These are phyloP conservation scores for Phytophthora cactorum DNA, from an alignment of 352 stramenopile genomes.

Conservation along the genomic window DNA sequence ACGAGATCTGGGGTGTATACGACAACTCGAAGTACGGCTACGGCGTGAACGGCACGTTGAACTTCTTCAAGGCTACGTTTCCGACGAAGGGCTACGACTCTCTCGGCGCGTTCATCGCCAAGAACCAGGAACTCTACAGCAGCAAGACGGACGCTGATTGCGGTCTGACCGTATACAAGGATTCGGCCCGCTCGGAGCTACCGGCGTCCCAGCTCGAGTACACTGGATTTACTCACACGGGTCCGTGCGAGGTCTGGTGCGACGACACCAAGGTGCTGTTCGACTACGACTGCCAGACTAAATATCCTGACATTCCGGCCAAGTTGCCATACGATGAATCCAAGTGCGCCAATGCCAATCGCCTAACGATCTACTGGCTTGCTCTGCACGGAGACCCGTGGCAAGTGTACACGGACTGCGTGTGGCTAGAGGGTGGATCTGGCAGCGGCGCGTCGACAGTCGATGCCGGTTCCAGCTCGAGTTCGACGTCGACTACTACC, in stretches of 20 bases:
- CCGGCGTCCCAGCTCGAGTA: conserved; percentile 47
- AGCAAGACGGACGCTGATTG: conserved; percentile 42
- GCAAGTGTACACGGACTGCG: conserved; percentile 67
- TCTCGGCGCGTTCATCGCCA: conserved; percentile 50
- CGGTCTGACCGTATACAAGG: conserved; percentile 49
- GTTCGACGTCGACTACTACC: conserved; percentile 14
- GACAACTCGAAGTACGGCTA: conserved; percentile 58
- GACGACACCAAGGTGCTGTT: conserved; percentile 61
- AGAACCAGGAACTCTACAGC: conserved; percentile 54
- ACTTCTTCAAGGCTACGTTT: conserved; percentile 47
- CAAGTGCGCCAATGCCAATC: conserved; percentile 52
- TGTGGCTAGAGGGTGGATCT: conserved; percentile 39
- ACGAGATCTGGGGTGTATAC: conserved; percentile 36
- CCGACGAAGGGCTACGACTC: conserved; percentile 42
- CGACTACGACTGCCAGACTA: conserved; percentile 53
- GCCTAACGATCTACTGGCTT: conserved; percentile 66
- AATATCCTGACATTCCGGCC: conserved; percentile 40
- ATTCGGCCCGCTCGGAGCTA: conserved; percentile 40
- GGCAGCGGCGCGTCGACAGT: conserved; percentile 24
- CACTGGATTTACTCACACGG: conserved; percentile 62
- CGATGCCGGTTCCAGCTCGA: conserved; percentile 7
- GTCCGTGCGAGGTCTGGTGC: conserved; percentile 68
- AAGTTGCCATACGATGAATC: conserved; percentile 50
- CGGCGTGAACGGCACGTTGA: conserved; percentile 40
- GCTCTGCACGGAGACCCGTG: conserved; percentile 55